These are phyloP conservation scores for Camellia lanceoleosa DNA, from an alignment of 148 eudicot species.

Conservation along the genomic window DNA sequence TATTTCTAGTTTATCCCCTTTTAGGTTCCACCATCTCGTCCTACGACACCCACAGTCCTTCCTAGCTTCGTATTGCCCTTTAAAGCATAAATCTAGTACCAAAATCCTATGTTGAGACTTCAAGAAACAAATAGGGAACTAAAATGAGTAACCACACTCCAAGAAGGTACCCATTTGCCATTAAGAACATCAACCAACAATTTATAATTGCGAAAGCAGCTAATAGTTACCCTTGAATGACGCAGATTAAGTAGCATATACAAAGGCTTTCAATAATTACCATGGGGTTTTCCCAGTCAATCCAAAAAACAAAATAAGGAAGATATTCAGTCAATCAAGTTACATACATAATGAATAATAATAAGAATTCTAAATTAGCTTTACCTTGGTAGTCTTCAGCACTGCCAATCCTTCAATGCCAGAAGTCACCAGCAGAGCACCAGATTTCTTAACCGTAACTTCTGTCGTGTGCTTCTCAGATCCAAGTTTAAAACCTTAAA, in stretches of 20 bases:
- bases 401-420: constrained; percentile 75
- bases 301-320: not conserved
- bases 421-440: constrained; percentile 58
- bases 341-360: not conserved
- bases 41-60: no score
- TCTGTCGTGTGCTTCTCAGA: constrained; percentile 88
- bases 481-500: constrained; percentile 89
- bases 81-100: no score
- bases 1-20: no score
- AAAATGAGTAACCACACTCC: no score
- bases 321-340: not conserved
- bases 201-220: not conserved
- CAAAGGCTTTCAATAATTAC: not conserved
- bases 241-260: no score
- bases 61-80: no score
- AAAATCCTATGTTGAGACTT: no score
- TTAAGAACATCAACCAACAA: no score
- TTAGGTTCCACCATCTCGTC: no score
- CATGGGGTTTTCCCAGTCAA: not conserved
- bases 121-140: no score
- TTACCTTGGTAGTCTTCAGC: constrained; percentile 89
- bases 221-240: no score
- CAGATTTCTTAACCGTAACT: constrained; percentile 63
- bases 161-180: no score
- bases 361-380: not conserved